Conservation (phyloP, 2,329 filamentous ascomycete species). For the Periconia digitata region DNA sequence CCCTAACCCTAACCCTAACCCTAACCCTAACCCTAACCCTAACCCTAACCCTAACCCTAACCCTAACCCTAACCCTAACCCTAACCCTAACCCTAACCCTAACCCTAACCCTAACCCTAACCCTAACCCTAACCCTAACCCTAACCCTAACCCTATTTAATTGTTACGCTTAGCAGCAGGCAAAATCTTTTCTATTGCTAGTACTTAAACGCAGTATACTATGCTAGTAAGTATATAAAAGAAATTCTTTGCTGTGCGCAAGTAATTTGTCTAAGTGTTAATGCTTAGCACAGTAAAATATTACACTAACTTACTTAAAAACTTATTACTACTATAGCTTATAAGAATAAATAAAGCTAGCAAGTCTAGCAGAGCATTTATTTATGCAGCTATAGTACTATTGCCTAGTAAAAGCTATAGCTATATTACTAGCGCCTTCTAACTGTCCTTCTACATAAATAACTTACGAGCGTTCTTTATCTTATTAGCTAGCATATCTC, state of each 20-base stretch:
- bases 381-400: not conserved
- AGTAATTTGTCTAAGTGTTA: not conserved
- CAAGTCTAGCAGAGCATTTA: slow-evolving; percentile 3
- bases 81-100: too few relatives aligned
- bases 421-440: slow-evolving; percentile 12
- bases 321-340: too few relatives aligned
- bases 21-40: too few relatives aligned
- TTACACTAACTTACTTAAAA: not conserved
- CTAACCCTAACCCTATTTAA: too few relatives aligned
- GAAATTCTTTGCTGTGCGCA: not conserved
- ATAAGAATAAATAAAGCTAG: slow-evolving; percentile 6
- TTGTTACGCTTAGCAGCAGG: too few relatives aligned
- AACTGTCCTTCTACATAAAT: slow-evolving; percentile 8
- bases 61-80: too few relatives aligned
- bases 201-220: not conserved
- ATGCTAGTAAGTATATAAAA: not conserved
- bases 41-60: too few relatives aligned
- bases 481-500: not conserved
- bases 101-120: too few relatives aligned
- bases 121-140: too few relatives aligned
- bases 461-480: slow-evolving; percentile 14
- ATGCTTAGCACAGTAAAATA: not conserved
- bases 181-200: not conserved
- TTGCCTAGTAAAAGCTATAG: slow-evolving; percentile 8
- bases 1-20: too few relatives aligned